Base-by-base conservation (phyloP, 1,284 basidiomycete species). In the Cryptococcus jaspeensis region DNA sequence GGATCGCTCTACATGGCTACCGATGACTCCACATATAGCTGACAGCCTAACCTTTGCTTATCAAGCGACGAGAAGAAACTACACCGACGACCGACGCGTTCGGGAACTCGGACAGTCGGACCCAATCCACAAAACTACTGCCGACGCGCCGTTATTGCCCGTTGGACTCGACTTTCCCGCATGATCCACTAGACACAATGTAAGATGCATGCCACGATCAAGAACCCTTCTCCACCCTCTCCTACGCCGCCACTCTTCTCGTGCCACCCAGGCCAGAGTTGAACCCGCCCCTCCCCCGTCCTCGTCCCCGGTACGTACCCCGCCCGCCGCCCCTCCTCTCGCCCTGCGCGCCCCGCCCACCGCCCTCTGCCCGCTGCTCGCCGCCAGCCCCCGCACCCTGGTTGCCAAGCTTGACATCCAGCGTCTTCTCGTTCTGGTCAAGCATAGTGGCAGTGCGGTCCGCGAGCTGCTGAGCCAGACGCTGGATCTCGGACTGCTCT, bases 391-490 rank as follows among this genome's bases (percentile, higher is more conserved):
- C 90, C 18, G 82, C 81, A 32, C 80, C 78, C 43, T 80, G 78
- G 15, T 83, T 83, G 46, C 91, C 90, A 62, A 95, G 84, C 78
- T 95, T 95, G 67, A 84, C 76, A 74, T 98, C 94, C 52, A 98
- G 80, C n/a, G 85, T 81, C 81, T 97, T 95, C 79, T 98, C 94
- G 75, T 94, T 98, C 73, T 90, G 88, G 73, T 98, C 95, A n/a
- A 95, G 86, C 84, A 98, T 82, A 37, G 83, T 80, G 44, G 84
- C 86, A 25, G 93, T 85, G 78, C 91, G 90, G 70, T 98, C 94
- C 4, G 95, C 89, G 48, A 99, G 83, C 56, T 86, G 85, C 69
- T 89, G 87, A 5, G 92, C 89, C 6, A 96, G 81, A 70, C 92
- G 87, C 77, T 99, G 95, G n/a, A 90, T 82, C 54, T 91, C 87